Evolutionary conservation across 192 early-diverging fungal genomes (phyloP).

Genomic region (Linnemannia exigua): DNA sequence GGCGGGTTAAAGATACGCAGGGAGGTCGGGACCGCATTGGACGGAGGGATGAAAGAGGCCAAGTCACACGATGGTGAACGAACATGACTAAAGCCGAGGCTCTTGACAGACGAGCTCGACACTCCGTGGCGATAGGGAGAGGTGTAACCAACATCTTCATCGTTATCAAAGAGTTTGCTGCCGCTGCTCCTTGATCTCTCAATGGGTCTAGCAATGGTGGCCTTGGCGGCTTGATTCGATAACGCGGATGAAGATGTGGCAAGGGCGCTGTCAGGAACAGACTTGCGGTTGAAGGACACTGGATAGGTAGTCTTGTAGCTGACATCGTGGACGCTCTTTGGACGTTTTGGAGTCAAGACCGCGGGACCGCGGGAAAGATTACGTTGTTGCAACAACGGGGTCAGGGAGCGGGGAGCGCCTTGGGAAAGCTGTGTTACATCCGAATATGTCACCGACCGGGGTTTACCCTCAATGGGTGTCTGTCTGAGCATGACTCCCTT

Average conservation of each 20-base stretch:
- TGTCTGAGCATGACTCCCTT: neutral
- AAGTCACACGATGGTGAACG: constrained; percentile 11
- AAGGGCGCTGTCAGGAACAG: neutral
- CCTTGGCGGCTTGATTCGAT: neutral
- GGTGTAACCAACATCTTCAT: constrained; percentile 13
- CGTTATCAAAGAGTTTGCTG: neutral
- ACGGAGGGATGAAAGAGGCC: neutral
- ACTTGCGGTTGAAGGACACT: neutral
- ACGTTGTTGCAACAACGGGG: neutral
- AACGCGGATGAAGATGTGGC: neutral
- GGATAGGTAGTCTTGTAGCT: neutral
- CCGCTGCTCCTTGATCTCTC: neutral
- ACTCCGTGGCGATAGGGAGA: constrained; percentile 16
- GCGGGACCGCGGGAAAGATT: neutral
- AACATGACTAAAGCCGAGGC: constrained; percentile 3
- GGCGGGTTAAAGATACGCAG: constrained; percentile 3
- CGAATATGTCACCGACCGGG: neutral
- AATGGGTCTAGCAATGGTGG: constrained; percentile 9
- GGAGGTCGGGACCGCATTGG: neutral
- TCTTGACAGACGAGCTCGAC: constrained; percentile 14
- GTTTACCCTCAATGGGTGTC: neutral
- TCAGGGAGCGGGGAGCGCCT: too few species aligned
- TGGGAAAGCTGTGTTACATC: neutral
- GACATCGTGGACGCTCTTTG: constrained; percentile 22
- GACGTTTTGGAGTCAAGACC: neutral